These are phyloP conservation scores for Pinus taeda DNA, from an alignment of 75 land plant genomes.

Conservation along the genomic window DNA sequence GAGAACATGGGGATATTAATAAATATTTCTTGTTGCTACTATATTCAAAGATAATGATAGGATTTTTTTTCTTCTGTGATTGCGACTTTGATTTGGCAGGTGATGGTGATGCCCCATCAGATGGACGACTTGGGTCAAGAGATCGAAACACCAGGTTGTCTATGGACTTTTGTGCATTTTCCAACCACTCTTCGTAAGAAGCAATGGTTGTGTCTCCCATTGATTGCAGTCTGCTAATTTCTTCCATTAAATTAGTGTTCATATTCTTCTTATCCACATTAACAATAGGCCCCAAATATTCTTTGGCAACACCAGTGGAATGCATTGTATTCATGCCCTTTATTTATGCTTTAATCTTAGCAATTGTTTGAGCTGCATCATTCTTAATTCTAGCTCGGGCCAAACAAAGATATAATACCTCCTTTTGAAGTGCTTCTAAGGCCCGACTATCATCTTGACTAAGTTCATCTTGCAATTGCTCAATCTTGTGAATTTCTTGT, in stretches of 20 bases:
- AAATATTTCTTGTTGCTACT: slow-evolving; percentile 29
- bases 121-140: slow-evolving; percentile 25
- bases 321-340: too few species aligned
- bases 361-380: too few species aligned
- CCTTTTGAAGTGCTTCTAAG: too few species aligned
- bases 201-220: slow-evolving; percentile 67
- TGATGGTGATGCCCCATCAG: slow-evolving; percentile 12
- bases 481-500: too few species aligned
- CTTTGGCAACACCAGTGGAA: too few species aligned
- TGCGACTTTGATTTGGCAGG: slow-evolving; percentile 15
- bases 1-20: slow-evolving; percentile 34
- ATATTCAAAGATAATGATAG: slow-evolving; percentile 36
- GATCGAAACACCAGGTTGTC: slow-evolving; percentile 80
- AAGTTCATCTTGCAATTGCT: too few species aligned
- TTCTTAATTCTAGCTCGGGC: too few species aligned
- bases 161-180: slow-evolving; percentile 90
- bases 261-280: slow-evolving; percentile 15
- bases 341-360: too few species aligned
- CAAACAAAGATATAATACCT: too few species aligned
- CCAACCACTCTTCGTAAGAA: slow-evolving; percentile 77
- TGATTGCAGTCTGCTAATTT: slow-evolving; percentile 73
- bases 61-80: slow-evolving; percentile 33
- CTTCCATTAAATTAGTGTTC: slow-evolving; percentile 66
- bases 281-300: too few species aligned
- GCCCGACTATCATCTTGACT: too few species aligned